Evolutionary conservation across 73 alveolate genomes (phyloP), one percentile per base, ranked within the genome.

Genomic region (Paramecium biaurelia): DNA sequence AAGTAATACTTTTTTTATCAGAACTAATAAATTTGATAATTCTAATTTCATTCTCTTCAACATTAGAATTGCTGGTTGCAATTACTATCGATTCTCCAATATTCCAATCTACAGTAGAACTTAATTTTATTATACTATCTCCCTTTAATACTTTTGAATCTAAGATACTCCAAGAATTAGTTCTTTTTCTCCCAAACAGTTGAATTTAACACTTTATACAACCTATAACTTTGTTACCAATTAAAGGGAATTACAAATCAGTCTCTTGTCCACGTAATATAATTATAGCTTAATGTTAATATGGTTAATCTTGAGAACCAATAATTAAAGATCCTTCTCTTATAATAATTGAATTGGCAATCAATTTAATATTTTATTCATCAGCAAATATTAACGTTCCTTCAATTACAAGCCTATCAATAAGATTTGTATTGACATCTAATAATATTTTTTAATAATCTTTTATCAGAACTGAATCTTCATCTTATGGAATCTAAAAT

Each of bases 141-240:
- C 93, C 93, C 8, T 70, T 47, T 37, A 89, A 95, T 14, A 98
- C 96, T 2, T 92, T 24, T 1, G 82, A 95, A 5, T 58, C 95
- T 26, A 97, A 95, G 20, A 37, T 85, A 63, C 98, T 96, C 98
- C 98, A 97, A 2, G 97, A 2, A 0, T 92, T 79, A 14, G 14
- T 56, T 85, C 96, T 92, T 23, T 63, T 49, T 9, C 32, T 67
- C 7, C 99, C 99, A 63, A 95, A 97, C 58, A 97, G 90, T 53
- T 97, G 98, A 21, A 97, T 72, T 11, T 57, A 35, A 68, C 99
- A 98, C 18, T 72, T 72, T 10, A 92, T 53, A 15, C 94, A 92
- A 18, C 95, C 97, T 23, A 97, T 86, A 67, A 92, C 93, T 74
- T 97, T 95, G 68, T 94, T 95, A 7, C 99, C 99, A 76, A 92